Percentiles rank a stretch among this genome's conserved stretches.
These are phyloP conservation scores for Nicotiana tabacum DNA, from an alignment of 257 asterid genomes.

Conservation along the genomic window DNA sequence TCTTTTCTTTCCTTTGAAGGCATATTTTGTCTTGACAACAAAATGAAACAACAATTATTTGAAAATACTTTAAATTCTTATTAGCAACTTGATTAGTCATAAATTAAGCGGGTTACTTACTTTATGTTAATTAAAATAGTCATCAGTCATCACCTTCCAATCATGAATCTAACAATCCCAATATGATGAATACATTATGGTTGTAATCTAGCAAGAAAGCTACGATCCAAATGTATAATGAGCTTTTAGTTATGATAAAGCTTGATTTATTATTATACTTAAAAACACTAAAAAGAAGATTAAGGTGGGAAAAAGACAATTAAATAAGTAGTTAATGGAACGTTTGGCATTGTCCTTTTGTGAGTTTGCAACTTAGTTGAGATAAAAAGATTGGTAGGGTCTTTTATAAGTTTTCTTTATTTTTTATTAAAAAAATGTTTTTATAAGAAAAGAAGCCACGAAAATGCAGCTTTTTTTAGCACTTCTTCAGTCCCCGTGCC, in stretches of 20 bases:
- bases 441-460: slow-evolving; percentile 34
- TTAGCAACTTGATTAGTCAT: neutral
- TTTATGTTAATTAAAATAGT: slow-evolving; percentile 26
- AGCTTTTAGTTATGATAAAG: slow-evolving; percentile 1
- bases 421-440: slow-evolving; percentile 10
- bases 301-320: slow-evolving; percentile 1
- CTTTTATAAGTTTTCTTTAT: neutral
- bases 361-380: slow-evolving; percentile 21
- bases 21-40: neutral
- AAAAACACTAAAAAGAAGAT: neutral
- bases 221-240: slow-evolving; percentile 19
- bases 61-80: neutral
- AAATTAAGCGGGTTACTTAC: slow-evolving; percentile 20
- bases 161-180: slow-evolving; percentile 34
- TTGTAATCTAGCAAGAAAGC: slow-evolving; percentile 36
- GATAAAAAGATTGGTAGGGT: slow-evolving; percentile 21
- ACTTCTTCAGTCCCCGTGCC: slow-evolving; percentile 51
- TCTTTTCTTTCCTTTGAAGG: slow-evolving; percentile 15
- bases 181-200: slow-evolving; percentile 23
- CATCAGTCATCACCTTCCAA: slow-evolving; percentile 31
- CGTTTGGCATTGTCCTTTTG: slow-evolving; percentile 41
- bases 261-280: neutral
- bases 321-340: slow-evolving; percentile 26
- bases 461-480: slow-evolving; percentile 56
- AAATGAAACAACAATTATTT: neutral